Percentiles rank a stretch among this genome's conserved stretches.
These are phyloP conservation scores for Luzula sylvatica DNA, from an alignment of 176 grass and related monocot genomes.

Conservation along the genomic window DNA sequence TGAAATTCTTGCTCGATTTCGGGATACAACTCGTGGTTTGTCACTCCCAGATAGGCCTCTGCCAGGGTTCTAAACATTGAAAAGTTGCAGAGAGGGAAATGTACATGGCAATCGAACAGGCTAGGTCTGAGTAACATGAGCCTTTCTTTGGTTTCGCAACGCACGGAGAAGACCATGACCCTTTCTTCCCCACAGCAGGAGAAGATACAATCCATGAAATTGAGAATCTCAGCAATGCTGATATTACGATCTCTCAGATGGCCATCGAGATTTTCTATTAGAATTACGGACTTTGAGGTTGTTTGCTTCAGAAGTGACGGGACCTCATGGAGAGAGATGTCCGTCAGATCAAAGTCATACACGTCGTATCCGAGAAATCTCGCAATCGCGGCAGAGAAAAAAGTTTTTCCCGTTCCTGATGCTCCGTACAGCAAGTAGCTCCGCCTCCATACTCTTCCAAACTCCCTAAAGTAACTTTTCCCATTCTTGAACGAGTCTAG, in stretches of 20 bases:
- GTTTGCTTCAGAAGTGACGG: constrained; percentile 41
- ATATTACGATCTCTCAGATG: constrained; percentile 22
- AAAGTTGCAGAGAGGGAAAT: constrained; percentile 76
- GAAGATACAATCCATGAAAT: constrained; percentile 68
- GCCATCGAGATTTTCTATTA: constrained; percentile 56
- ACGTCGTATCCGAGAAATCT: constrained; percentile 57
- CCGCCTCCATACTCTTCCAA: constrained; percentile 63
- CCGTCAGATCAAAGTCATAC: constrained; percentile 57
- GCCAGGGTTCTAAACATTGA: constrained; percentile 62
- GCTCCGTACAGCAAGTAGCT: constrained; percentile 66
- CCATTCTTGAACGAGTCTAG: constrained; percentile 52
- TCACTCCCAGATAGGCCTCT: constrained; percentile 62
- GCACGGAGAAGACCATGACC: constrained; percentile 82
- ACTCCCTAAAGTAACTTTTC: constrained; percentile 44
- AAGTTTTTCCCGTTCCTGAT: constrained; percentile 58
- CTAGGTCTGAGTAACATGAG: constrained; percentile 55
- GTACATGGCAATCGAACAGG: constrained; percentile 55
- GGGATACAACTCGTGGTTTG: constrained; percentile 78
- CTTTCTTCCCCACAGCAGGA: constrained; percentile 71
- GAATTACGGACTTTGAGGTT: constrained; percentile 39
- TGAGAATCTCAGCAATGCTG: constrained; percentile 25
- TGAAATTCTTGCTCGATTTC: constrained; percentile 72
- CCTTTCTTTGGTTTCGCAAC: constrained; percentile 24
- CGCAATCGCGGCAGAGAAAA: constrained; percentile 76
- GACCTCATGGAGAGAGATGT: constrained; percentile 18